A percentile compares a stretch with the other conserved stretches of the same genome.
Conservation (phyloP, 352 stramenopile species). For the Globisporangium radiosum region DNA sequence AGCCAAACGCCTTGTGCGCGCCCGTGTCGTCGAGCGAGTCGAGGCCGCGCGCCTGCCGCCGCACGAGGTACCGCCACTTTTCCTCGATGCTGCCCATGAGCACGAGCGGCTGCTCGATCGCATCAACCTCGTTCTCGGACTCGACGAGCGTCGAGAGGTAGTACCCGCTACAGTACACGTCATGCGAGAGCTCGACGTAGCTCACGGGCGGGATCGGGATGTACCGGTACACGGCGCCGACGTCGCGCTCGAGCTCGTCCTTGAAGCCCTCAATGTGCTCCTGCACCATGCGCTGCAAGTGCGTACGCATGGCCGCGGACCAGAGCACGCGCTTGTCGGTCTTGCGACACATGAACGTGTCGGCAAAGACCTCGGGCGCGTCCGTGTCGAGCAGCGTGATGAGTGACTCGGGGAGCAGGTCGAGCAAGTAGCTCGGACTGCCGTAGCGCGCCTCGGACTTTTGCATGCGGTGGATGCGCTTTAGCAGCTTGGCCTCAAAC, state of each 20-base stretch:
- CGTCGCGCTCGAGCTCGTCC: slow-evolving; percentile 42
- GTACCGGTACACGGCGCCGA: slow-evolving; percentile 52
- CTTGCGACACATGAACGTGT: slow-evolving; percentile 49
- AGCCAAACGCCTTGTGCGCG: slow-evolving; percentile 67
- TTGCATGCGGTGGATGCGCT: slow-evolving; percentile 59
- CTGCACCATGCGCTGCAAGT: slow-evolving; percentile 65
- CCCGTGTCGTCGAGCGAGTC: slow-evolving; percentile 37
- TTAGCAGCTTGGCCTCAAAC: slow-evolving; percentile 51
- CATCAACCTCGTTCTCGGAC: slow-evolving; percentile 40
- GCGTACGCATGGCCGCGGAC: slow-evolving; percentile 56
- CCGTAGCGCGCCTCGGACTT: slow-evolving; percentile 31
- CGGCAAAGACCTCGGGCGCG: slow-evolving; percentile 49
- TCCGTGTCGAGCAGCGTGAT: slow-evolving; percentile 65
- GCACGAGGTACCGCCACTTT: slow-evolving; percentile 56
- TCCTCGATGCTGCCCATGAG: slow-evolving; percentile 76
- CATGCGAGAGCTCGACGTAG: slow-evolving; percentile 63
- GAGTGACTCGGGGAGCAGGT: slow-evolving; percentile 70
- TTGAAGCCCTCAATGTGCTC: slow-evolving; percentile 74
- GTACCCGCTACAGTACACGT: slow-evolving; percentile 72
- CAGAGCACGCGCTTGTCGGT: slow-evolving; percentile 66
- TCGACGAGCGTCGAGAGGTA: slow-evolving; percentile 66
- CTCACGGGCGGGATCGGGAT: slow-evolving; percentile 58
- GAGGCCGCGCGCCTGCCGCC: slow-evolving; percentile 36
- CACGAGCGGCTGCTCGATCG: slow-evolving; percentile 68
- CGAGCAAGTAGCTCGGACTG: slow-evolving; percentile 58